Base-by-base conservation (phyloP, 2,329 filamentous ascomycete genomes). In the Penicillium decumbens region DNA sequence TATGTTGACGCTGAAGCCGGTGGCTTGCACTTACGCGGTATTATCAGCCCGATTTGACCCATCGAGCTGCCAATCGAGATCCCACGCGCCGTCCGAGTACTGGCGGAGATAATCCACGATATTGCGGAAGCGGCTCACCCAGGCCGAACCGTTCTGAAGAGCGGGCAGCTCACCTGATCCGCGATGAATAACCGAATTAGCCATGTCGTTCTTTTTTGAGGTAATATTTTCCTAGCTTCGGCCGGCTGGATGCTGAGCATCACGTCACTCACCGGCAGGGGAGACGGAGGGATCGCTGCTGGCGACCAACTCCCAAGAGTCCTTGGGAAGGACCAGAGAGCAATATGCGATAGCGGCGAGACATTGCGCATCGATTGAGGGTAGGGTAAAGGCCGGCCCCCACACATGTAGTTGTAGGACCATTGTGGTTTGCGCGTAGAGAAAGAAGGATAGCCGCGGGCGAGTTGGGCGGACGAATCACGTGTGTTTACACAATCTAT, bases 361-460 rank as follows among this genome's bases (percentile, higher is more conserved):
- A 66, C 91, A 97, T 75, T 95, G 88, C 40, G 92, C 78, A 64
- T 97, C 91, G 62, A 97, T 87, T 38, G 93, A 97, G 12, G 92
- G 85, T 39, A 96, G 81, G 35, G 84, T 84, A 69, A 95, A 95
- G 35, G 88, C 91, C 47, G 89, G 85, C 43, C 91, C 91, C 86
- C 91, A 95, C 64, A 95, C 80, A 72, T 95, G 87, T 52, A 98
- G 81, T 72, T 92, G 82, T 42, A 89, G 73, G 55, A 82, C 76
- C 76, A 80, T 80, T 48, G 50, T 59, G 49, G 52, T 51, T 61
- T 64, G 53, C 51, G 47, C 50, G 37, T 57, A 47, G 27, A 53
- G 43, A 41, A 43, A 45, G 32, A 48, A 44, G 30, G 37, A 41
- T 40, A 40, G 46, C 42, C 44, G 51, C 44, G 60, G 52, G 42